Evolutionary conservation across 108 stramenopile genomes (phyloP).

Genomic region (Schizochytrium sp.): DNA sequence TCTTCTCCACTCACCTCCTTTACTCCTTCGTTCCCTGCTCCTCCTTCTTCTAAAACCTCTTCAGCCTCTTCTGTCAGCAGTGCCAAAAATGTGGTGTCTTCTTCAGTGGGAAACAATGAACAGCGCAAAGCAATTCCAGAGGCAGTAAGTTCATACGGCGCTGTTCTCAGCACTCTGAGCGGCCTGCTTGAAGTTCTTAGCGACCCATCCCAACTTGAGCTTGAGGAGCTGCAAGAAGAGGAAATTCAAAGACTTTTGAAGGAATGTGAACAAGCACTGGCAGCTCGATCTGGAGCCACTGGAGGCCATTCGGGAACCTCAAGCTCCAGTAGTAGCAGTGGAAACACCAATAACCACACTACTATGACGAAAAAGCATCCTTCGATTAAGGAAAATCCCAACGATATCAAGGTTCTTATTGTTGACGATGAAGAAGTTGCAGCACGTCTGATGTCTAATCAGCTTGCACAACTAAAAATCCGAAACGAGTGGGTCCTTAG

Average conservation of each 20-base stretch:
- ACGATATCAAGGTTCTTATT: conserved; percentile 55
- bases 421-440: conserved; percentile 52
- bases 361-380: background rate
- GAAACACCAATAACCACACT: background rate
- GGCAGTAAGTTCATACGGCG: conserved; percentile 21
- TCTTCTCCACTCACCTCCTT: too few relatives aligned
- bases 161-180: conserved; percentile 27
- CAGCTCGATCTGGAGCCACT: background rate
- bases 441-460: conserved; percentile 34
- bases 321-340: background rate
- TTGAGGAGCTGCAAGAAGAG: background rate
- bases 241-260: background rate
- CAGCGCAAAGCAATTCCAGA: background rate
- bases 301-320: background rate
- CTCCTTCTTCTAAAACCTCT: too few relatives aligned
- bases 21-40: too few relatives aligned
- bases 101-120: background rate
- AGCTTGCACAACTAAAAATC: conserved; percentile 42
- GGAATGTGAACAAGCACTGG: background rate
- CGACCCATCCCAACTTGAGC: conserved; percentile 14
- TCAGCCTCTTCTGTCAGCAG: too few relatives aligned
- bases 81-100: too few relatives aligned
- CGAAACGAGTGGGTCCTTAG: conserved; percentile 48
- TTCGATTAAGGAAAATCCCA: background rate
- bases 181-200: conserved; percentile 30